These are phyloP conservation scores for Venturiaceae sp. DNA, from an alignment of 2,329 filamentous ascomycete species.

Conservation along the genomic window DNA sequence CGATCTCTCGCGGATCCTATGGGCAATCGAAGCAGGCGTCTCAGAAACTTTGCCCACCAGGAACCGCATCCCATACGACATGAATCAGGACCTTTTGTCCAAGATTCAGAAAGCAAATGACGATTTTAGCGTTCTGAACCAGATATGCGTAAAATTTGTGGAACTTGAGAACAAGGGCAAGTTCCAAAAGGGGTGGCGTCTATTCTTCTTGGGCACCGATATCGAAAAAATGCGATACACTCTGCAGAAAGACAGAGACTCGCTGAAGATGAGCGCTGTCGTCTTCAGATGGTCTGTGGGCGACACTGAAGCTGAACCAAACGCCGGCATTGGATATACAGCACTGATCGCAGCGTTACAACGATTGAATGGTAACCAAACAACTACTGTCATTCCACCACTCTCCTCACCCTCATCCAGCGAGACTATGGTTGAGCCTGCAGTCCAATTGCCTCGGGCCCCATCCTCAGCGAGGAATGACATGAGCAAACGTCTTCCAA, in stretches of 20 bases:
- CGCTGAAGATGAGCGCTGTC: constrained; percentile 52
- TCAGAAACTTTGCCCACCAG: constrained; percentile 40
- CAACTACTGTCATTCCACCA: constrained; percentile 17
- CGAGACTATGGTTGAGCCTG: background rate
- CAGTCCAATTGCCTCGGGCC: background rate
- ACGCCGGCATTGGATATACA: constrained; percentile 57
- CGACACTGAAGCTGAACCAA: constrained; percentile 44
- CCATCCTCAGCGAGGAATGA: background rate
- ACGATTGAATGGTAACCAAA: constrained; percentile 25
- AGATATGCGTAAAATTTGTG: constrained; percentile 51
- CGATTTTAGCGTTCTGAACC: constrained; percentile 54
- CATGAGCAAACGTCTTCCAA: background rate
- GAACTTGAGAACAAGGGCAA: constrained; percentile 53
- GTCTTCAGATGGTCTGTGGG: constrained; percentile 59
- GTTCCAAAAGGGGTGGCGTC: constrained; percentile 52
- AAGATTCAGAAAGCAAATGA: constrained; percentile 52
- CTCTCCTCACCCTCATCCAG: constrained; percentile 20
- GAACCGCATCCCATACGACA: constrained; percentile 48
- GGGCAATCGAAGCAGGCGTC: constrained; percentile 59
- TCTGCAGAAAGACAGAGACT: constrained; percentile 28
- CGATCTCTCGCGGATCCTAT: constrained; percentile 55
- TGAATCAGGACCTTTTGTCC: constrained; percentile 53
- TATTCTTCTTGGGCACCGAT: constrained; percentile 42
- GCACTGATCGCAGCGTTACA: constrained; percentile 57
- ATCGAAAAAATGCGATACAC: background rate